These are phyloP conservation scores for Ceratonia siliqua DNA, from an alignment of 306 rosid genomes.

Conservation along the genomic window DNA sequence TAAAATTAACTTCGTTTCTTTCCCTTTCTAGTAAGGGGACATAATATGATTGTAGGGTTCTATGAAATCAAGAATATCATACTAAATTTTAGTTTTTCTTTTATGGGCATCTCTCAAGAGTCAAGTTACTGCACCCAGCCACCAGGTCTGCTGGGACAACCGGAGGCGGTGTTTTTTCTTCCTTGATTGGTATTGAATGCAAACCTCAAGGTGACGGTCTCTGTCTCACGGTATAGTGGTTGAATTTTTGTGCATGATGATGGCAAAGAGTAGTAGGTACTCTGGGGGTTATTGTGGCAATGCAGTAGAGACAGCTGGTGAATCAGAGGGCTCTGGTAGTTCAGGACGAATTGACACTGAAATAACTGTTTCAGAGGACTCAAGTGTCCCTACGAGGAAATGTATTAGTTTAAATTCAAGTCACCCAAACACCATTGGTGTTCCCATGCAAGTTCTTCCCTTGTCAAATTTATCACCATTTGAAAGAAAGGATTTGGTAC, in stretches of 20 bases:
- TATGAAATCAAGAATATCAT: neutral
- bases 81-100: neutral
- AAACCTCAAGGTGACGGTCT: neutral
- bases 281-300: conserved; percentile 58
- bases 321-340: conserved; percentile 83
- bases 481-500: conserved; percentile 57
- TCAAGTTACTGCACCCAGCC: neutral
- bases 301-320: conserved; percentile 56
- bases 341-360: conserved; percentile 75
- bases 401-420: conserved; percentile 63
- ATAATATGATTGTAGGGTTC: neutral
- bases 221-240: conserved; percentile 8
- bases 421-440: conserved; percentile 41
- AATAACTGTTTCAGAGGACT: conserved; percentile 75
- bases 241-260: conserved; percentile 14
- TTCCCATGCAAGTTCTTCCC: conserved; percentile 56
- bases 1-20: neutral
- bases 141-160: neutral
- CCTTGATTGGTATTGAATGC: conserved; percentile 7
- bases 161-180: neutral
- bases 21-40: neutral
- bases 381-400: conserved; percentile 60
- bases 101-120: conserved; percentile 15
- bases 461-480: conserved; percentile 51
- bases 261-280: conserved; percentile 56